Evolutionary conservation across 1,284 basidiomycete species (phyloP), one percentile per base, ranked within the genome.

Genomic region (Malassezia furfur): DNA sequence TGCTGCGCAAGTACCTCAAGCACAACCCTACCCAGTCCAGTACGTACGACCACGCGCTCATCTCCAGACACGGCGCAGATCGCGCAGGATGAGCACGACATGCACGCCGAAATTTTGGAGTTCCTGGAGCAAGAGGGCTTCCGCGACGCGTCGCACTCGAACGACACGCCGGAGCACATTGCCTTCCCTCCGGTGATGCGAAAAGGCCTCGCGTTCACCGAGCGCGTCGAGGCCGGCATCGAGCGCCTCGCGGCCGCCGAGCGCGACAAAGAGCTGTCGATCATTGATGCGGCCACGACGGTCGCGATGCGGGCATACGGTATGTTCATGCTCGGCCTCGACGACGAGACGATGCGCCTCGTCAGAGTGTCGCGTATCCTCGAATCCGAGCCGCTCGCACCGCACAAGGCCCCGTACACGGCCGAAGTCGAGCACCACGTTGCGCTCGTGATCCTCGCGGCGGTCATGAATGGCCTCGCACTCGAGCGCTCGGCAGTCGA

Each of bases 1-100:
- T 74, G 19, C 51, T 76, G 15, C 64, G 73, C 52, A 75, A 75
- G 57, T 75, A 67, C 47, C 47, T 57, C 44, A 76, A 76, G 62
- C 74, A 75, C 68, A 75, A 76, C 38, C 54, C 72, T 5, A 59
- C 65, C 44, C 50, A 56, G 32, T 39, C 58, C 25, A 48, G 65
- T 68, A 45, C 54, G 65, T 65, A 36, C 43, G 25, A 17, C 48
- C 45, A 38, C 52, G 39, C 35, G 22, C 44, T 19, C 38, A 40
- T 14, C 31, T 11, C 12, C 56, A 67, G 63, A 55, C 34, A 43
- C 63, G 5, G 49, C 48, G 38, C 57, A 63, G 57, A 54, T 61
- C 15, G 56, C 62, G 36, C 44, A 51, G 5, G 40, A 61, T 21
- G 68, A 70, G 54, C 54, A 63, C 22, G 61, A 65, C 21, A 59